Evolutionary conservation across 352 stramenopile genomes (phyloP), one percentile per base, ranked within the genome.

Genomic region (Thraustochytrium striatum): DNA sequence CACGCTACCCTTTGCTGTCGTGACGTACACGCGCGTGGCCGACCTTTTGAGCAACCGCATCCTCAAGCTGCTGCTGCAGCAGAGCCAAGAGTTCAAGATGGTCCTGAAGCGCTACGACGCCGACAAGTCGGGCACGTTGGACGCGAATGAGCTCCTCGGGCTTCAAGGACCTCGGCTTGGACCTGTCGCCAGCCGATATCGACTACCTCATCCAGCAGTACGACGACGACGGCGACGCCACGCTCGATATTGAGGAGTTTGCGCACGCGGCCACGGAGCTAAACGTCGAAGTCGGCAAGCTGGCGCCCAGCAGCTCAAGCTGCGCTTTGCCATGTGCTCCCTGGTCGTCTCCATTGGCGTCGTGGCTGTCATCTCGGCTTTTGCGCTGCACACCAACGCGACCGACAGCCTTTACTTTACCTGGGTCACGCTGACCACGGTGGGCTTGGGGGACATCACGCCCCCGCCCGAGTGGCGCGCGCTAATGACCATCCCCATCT

Each of bases 1-100:
- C 5, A 61, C 19, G 25, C 25, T 61, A 9, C 53, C 53, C 5
- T 16, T 61, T 16, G 53, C 53, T 16, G 19, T 61, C 19, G 33
- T 61, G 25, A 61, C 53, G 19, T 61, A 61, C 53, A 61, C 53
- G 5, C 53, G 53, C 53, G 53, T 61, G 53, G 53, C 53, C 5
- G 53, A 61, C 53, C 5, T 61, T 5, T 16, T 61, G 5, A 19
- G 5, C 53, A 61, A 61, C 19, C 5, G 5, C 5, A 19, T 36
- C 5, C 5, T 61, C 5, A 5, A 36, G 25, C 53, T 61, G 25
- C 5, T 16, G 25, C 53, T 61, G 5, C 5, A 61, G 53, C 53
- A 61, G 53, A 61, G 53, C 33, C 53, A 61, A 5, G 53, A 61
- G 53, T 61, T 61, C 53, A 5, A 61, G 53, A 19, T 19, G 25